Base-by-base conservation (phyloP, 352 stramenopile genomes). In the Peronospora belbahrii region DNA sequence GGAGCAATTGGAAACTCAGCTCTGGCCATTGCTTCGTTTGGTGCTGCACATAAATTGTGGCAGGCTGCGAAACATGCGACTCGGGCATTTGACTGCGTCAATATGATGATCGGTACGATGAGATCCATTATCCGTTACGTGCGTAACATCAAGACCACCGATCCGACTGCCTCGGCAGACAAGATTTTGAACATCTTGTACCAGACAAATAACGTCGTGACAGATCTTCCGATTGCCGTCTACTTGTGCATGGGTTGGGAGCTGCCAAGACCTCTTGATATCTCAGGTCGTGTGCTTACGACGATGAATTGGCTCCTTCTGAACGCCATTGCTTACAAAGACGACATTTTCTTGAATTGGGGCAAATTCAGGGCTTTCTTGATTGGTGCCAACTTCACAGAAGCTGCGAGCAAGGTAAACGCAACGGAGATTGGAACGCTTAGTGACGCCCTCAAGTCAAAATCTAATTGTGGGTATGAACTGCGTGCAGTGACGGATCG, bases 171-270 rank as follows among this genome's bases (percentile, higher is more conserved):
- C 14, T 70, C 74, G 18, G 54, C 65, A 14, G 59, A 73, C 24
- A 68, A 85, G 57, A 50, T 85, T 33, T 8, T 71, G 20, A 69
- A 61, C 31, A 46, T 83, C n/a, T 25, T 87, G 27, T 62, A 59
- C 47, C 76, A 87, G 52, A 70, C 70, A 4, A 54, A 87, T 49
- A 72, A 85, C 14, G 59, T 69, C 2, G 51, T 82, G 4, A 67
- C 62, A 27, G 75, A 87, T 25, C 34, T 85, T 31, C 75, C 75
- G 0, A 56, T 75, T n/a, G 73, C 68, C 1, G 58, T 81, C 13
- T 52, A 64, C 28, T 62, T 70, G 6, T 85, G 75, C 25, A 49
- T 75, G 22, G 65, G 70, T 0, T 24, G 64, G 4, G 35, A 62
- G 0, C 23, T 54, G 8, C 62, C 66, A 0, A 37, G 36, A 7